phyloP scores from a whole-genome alignment of 352 stramenopile species.

The Globisporangium emineosum region DNA sequence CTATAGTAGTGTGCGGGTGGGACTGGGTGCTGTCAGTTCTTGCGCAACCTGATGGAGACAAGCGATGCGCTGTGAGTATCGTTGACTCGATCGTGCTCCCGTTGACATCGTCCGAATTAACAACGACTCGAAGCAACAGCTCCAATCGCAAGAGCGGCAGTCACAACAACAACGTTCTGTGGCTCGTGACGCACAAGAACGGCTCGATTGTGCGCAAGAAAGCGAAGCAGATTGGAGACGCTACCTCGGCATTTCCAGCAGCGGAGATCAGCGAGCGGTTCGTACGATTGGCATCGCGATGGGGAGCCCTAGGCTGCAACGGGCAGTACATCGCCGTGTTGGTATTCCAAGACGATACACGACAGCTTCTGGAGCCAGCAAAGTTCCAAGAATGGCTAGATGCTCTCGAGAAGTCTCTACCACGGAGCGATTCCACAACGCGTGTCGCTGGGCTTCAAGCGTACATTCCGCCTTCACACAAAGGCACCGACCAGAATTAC shows the following conservation, averaged over 20 bases:
- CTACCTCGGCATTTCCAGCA: constrained; percentile 18
- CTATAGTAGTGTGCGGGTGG: constrained; percentile 22
- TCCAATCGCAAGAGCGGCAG: background rate
- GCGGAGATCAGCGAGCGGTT: constrained; percentile 47
- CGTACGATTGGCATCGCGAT: constrained; percentile 28
- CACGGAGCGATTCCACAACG: no score
- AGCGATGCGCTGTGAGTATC: constrained; percentile 32
- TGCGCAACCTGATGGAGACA: constrained; percentile 20
- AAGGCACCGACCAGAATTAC: background rate
- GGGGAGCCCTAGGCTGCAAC: background rate
- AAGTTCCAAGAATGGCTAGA: constrained; percentile 25
- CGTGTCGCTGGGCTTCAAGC: constrained; percentile 22
- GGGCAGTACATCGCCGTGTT: constrained; percentile 18
- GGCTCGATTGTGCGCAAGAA: constrained; percentile 44
- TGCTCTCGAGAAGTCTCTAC: constrained; percentile 3
- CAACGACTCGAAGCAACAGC: background rate
- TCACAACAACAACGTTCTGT: constrained; percentile 15
- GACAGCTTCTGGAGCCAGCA: constrained; percentile 14
- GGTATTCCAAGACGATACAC: constrained; percentile 11
- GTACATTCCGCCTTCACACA: constrained; percentile 14
- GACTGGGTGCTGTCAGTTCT: constrained; percentile 36
- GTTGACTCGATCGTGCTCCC: constrained; percentile 37
- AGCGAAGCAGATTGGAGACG: constrained; percentile 6
- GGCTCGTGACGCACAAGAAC: constrained; percentile 56
- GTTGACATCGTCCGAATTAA: constrained; percentile 7